These are phyloP conservation scores for Cenchrus americanus DNA, from an alignment of 176 grass and related monocot genomes.

Conservation along the genomic window DNA sequence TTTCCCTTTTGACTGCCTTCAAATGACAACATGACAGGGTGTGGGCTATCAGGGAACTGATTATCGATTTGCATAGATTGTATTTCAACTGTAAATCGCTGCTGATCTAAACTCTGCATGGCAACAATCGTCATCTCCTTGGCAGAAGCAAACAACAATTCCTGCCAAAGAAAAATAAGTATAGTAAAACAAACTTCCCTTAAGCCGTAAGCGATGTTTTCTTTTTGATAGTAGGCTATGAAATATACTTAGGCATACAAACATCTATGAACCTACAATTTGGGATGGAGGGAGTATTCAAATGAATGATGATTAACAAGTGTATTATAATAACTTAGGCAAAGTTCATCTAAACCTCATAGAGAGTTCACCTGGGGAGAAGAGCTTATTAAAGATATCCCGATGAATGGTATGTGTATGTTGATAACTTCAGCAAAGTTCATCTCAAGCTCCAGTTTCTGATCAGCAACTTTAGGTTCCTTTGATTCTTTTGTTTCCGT, in stretches of 20 bases:
- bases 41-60: constrained; percentile 82
- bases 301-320: constrained; percentile 38
- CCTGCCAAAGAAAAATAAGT: constrained; percentile 55
- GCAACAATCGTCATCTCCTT: constrained; percentile 76
- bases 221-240: constrained; percentile 10
- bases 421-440: constrained; percentile 74
- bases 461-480: constrained; percentile 71
- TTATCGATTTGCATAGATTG: constrained; percentile 96
- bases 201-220: neutral
- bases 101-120: constrained; percentile 92
- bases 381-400: constrained; percentile 94
- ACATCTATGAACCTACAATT: too few species aligned
- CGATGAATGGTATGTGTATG: constrained; percentile 79
- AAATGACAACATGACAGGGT: constrained; percentile 90
- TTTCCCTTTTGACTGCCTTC: constrained; percentile 70
- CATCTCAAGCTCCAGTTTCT: constrained; percentile 69
- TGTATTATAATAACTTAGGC: constrained; percentile 48
- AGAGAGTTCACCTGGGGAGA: constrained; percentile 74
- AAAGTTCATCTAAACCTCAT: constrained; percentile 34
- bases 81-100: constrained; percentile 70
- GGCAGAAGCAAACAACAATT: constrained; percentile 90
- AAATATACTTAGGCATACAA: constrained; percentile 34
- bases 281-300: too few species aligned
- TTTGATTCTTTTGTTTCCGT: constrained; percentile 79
- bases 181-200: constrained; percentile 35